These are phyloP conservation scores for Diaporthe ampelina DNA, from an alignment of 2,329 filamentous ascomycete genomes.

Conservation along the genomic window DNA sequence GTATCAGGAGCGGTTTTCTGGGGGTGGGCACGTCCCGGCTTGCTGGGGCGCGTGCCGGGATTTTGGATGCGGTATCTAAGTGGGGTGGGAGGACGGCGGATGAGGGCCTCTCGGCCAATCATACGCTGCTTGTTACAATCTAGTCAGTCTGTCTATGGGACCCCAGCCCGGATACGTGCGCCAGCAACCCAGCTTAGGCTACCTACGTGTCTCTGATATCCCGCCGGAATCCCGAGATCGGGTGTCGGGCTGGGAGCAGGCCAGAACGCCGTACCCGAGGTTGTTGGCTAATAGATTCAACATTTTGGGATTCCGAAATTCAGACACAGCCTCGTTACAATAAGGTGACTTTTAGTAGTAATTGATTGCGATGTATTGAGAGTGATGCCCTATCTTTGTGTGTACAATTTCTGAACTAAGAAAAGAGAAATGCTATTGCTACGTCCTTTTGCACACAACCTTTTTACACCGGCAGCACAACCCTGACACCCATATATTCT, in stretches of 20 bases:
- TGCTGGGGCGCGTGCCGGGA: conserved; percentile 13
- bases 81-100: neutral
- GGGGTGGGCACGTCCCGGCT: conserved; percentile 10
- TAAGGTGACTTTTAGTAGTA: neutral
- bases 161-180: conserved; percentile 4
- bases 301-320: neutral
- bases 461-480: conserved; percentile 56
- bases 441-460: neutral
- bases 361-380: neutral
- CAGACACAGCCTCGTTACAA: neutral
- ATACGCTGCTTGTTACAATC: conserved; percentile 5
- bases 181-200: neutral
- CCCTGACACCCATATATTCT: conserved; percentile 62
- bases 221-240: conserved; percentile 28
- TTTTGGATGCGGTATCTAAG: conserved; percentile 25
- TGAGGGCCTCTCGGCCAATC: neutral
- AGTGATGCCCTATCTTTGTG: neutral
- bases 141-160: conserved; percentile 23
- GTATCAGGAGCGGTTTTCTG: conserved; percentile 27
- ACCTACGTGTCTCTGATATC: conserved; percentile 25
- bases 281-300: neutral
- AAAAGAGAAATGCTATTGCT: too few relatives aligned
- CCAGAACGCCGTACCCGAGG: neutral
- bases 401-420: neutral
- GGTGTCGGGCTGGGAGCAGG: conserved; percentile 8